Conservation (phyloP, 345 rosid species). For the Acer yangbiense region DNA sequence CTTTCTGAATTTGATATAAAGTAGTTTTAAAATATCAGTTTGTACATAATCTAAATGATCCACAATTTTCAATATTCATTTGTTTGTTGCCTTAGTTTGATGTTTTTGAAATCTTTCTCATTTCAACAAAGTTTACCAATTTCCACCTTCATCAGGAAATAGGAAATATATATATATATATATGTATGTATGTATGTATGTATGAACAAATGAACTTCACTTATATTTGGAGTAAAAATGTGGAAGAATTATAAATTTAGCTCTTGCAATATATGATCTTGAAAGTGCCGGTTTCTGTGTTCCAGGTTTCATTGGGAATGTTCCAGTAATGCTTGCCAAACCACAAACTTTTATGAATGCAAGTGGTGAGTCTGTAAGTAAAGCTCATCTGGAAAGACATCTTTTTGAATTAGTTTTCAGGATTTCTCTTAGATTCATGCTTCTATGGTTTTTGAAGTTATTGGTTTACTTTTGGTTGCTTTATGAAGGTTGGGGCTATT, state of each 20-base stretch:
- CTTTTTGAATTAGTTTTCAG: slow-evolving; percentile 10
- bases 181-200: too few species aligned
- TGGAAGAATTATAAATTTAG: neutral
- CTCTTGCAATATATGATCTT: neutral
- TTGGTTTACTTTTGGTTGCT: slow-evolving; percentile 18
- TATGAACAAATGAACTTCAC: neutral
- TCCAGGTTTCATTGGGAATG: slow-evolving; percentile 73
- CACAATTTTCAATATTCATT: too few species aligned
- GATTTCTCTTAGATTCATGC: slow-evolving; percentile 8
- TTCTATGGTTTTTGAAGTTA: slow-evolving; percentile 16
- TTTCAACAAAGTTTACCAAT: neutral
- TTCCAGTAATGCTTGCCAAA: slow-evolving; percentile 89
- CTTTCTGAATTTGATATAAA: neutral
- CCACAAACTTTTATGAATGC: slow-evolving; percentile 96
- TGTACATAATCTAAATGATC: neutral
- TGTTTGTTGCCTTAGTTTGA: neutral
- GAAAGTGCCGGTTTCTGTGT: slow-evolving; percentile 4
- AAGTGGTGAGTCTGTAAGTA: slow-evolving; percentile 98
- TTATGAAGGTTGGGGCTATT: slow-evolving; percentile 78
- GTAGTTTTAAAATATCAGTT: neutral
- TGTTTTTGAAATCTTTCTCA: too few species aligned
- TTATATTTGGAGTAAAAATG: neutral
- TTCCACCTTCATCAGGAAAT: neutral
- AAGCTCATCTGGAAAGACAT: slow-evolving; percentile 32
- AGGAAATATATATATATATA: neutral